Evolutionary conservation across 2,329 filamentous ascomycete genomes (phyloP), one percentile per base, ranked within the genome.

Genomic region (Sporothrix sp.): DNA sequence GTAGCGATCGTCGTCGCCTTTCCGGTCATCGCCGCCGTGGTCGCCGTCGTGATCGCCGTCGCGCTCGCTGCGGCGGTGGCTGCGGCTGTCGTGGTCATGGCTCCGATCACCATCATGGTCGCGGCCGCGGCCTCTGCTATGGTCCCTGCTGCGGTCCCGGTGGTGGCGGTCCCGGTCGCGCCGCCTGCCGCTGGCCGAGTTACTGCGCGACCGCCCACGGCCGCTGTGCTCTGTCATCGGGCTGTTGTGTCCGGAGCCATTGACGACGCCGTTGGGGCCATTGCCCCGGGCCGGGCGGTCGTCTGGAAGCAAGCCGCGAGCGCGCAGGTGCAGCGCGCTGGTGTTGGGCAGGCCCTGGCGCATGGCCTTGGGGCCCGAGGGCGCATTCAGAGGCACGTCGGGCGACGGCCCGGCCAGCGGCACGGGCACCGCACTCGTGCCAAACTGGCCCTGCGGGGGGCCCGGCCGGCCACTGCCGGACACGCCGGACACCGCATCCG

Each of bases 361-460:
- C 87, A 97, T 95, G 16, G 93, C 93, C 68, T 93, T 90, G 43
- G 93, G 93, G 9, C 90, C 93, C 50, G 85, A 95, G 25, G 93
- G 93, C 25, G 93, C 93, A 68, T 75, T 87, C 68, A 81, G 66
- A 39, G 80, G 80, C 47, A 74, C 69, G 56, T 69, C 68, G 1
- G 45, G 45, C 3, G 38, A 21, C 23, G 52, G 44, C 2, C 21
- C 50, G 7, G 44, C 21, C 7, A 28, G 13, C 11, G 23, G 35
- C 2, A 16, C 45, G 8, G 36, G 21, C 30, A 40, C 11, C 21
- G 14, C 23, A 7, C 47, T 49, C 35, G 32, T 35, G 30, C 48
- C 49, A 27, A 27, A 53, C 48, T 45, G 47, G 16, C 35, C 42
- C 7, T 43, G 39, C n/a, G 30, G 5, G 25, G n/a, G n/a, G n/a